Evolutionary conservation across 345 rosid genomes (phyloP).

Genomic region (Salix caprea): DNA sequence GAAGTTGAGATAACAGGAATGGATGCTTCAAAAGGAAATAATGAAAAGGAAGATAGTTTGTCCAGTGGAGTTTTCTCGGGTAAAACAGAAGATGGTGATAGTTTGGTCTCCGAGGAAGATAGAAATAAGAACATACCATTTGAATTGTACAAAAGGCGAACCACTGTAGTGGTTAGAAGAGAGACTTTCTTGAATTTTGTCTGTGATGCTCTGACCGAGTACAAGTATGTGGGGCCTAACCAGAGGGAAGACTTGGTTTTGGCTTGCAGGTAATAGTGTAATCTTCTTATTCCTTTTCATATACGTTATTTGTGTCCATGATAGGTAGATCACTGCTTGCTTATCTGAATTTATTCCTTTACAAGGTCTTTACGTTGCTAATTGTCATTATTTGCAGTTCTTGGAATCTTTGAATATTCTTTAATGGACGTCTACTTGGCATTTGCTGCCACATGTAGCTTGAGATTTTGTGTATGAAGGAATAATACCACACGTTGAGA

Average conservation of each 20-base stretch:
- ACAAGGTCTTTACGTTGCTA: neutral
- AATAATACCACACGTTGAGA: neutral
- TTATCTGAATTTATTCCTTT: neutral
- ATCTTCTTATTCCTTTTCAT: neutral
- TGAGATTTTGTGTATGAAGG: neutral
- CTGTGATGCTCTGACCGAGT: constrained; percentile 74
- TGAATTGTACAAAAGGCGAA: constrained; percentile 85
- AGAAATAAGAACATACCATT: constrained; percentile 49
- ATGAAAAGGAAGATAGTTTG: constrained; percentile 31
- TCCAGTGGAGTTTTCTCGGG: constrained; percentile 18
- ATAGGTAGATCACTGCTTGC: neutral
- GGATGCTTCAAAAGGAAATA: constrained; percentile 28
- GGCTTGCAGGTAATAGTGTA: constrained; percentile 78
- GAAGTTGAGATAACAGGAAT: constrained; percentile 27
- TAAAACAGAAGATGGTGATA: constrained; percentile 21
- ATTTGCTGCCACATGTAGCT: neutral
- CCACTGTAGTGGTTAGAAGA: constrained; percentile 68
- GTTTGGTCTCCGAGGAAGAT: constrained; percentile 23
- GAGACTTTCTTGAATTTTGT: constrained; percentile 72
- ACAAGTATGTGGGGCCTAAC: constrained; percentile 88
- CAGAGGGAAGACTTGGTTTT: constrained; percentile 92
- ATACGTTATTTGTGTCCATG: neutral
- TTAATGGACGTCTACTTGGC: neutral
- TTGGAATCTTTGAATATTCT: neutral
- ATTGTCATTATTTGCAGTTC: neutral